Conservation (phyloP, 2,329 filamentous ascomycete genomes). For the Monosporascus cannonballus region DNA sequence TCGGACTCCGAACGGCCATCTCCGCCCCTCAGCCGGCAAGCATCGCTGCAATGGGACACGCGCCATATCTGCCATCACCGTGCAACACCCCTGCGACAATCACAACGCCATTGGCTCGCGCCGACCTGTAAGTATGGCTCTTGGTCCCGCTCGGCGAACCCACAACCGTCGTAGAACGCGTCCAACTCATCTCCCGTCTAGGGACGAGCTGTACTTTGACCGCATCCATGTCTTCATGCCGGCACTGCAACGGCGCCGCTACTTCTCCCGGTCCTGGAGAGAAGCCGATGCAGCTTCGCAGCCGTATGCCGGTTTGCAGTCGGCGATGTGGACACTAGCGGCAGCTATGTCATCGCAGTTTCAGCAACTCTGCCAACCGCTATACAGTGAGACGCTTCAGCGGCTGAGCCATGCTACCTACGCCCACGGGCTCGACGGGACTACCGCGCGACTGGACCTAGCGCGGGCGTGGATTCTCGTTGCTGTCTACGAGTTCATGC, state of each 20-base stretch:
- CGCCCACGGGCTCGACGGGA: neutral
- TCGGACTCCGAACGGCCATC: no score
- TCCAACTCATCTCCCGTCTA: neutral
- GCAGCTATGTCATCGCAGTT: neutral
- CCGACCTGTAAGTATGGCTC: neutral
- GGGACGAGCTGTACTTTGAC: conserved; percentile 5
- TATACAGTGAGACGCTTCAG: neutral
- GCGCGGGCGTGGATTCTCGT: conserved; percentile 3
- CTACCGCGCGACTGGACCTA: neutral
- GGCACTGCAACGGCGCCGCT: conserved; percentile 1
- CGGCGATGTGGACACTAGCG: conserved; percentile 1
- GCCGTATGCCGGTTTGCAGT: neutral
- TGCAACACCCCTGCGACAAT: no score
- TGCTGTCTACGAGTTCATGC: conserved; percentile 1
- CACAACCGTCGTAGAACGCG: neutral
- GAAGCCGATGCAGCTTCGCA: neutral
- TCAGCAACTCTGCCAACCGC: neutral
- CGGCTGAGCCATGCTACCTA: neutral
- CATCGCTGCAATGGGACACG: no score
- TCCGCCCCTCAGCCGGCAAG: no score
- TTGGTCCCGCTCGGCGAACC: neutral
- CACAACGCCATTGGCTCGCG: no score
- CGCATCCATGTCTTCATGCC: neutral
- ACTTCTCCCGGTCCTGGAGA: neutral
- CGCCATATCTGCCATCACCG: no score